Conservation (phyloP, 768 basidiomycete species). For the Rhizopogon sp. region DNA sequence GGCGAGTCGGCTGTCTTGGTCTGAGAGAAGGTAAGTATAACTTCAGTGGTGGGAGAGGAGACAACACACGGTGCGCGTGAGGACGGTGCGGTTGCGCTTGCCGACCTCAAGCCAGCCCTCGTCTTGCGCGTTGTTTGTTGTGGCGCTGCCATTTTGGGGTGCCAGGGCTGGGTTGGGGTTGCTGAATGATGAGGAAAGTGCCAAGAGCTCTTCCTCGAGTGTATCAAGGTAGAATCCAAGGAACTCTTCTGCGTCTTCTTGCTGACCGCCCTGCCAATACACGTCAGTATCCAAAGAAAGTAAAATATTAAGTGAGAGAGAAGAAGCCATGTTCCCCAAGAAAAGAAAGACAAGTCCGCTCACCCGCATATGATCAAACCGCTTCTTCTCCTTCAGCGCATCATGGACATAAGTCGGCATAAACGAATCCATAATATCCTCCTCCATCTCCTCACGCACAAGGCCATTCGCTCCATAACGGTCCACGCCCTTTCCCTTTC, state of each 20-base stretch:
- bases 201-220: conserved; percentile 85
- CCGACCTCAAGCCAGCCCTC: conserved; percentile 93
- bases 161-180: conserved; percentile 22
- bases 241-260: conserved; percentile 98
- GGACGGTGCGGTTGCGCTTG: conserved; percentile 72
- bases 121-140: conserved; percentile 25
- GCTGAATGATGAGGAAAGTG: conserved; percentile 52
- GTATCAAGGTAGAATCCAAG: conserved; percentile 96
- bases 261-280: conserved; percentile 70
- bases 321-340: neutral
- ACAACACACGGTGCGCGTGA: conserved; percentile 70
- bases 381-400: conserved; percentile 88
- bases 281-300: conserved; percentile 3
- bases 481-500: conserved; percentile 38
- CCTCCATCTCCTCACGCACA: conserved; percentile 36
- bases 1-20: conserved; percentile 80
- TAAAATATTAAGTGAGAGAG: neutral
- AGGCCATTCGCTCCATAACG: conserved; percentile 12
- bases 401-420: conserved; percentile 85
- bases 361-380: conserved; percentile 90
- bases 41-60: neutral
- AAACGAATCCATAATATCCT: conserved; percentile 60
- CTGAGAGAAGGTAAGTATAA: conserved; percentile 29
- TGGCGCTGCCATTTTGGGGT: conserved; percentile 9
- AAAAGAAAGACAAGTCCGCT: conserved; percentile 23